These are phyloP conservation scores for Thelephora terrestris DNA, from an alignment of 1,284 basidiomycete species.

Conservation along the genomic window DNA sequence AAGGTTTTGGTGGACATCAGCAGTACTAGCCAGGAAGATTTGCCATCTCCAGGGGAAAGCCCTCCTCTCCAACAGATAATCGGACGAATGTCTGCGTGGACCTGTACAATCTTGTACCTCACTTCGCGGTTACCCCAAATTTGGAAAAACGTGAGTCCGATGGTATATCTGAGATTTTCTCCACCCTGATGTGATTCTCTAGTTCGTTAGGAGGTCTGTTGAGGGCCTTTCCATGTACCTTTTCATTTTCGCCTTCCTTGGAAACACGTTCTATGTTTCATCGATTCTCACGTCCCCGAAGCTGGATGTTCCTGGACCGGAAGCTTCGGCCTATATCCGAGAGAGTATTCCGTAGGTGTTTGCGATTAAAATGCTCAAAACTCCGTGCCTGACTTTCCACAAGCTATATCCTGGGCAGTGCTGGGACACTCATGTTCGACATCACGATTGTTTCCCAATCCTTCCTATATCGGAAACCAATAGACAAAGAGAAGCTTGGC, in stretches of 20 bases:
- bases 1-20: conserved; percentile 2
- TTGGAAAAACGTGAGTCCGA: conserved; percentile 86
- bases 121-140: conserved; percentile 91
- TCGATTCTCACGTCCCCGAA: conserved; percentile 69
- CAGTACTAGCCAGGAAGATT: conserved; percentile 13
- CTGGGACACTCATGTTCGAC: conserved; percentile 84
- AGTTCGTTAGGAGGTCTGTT: conserved; percentile 87
- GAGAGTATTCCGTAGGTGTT: conserved; percentile 67
- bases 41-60: conserved; percentile 21
- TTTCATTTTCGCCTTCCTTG: conserved; percentile 86
- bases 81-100: conserved; percentile 86
- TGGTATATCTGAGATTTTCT: neutral
- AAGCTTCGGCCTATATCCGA: conserved; percentile 48
- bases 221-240: conserved; percentile 91
- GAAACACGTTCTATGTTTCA: conserved; percentile 83
- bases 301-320: conserved; percentile 39
- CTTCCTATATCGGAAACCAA: conserved; percentile 32
- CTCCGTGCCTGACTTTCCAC: neutral
- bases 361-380: conserved; percentile 2
- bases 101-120: conserved; percentile 84
- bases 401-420: conserved; percentile 81
- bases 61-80: conserved; percentile 49
- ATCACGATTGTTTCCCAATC: conserved; percentile 71
- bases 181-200: conserved; percentile 1
- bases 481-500: conserved; percentile 10